Evolutionary conservation across 1,284 basidiomycete species (phyloP).

Genomic region (Cutaneotrichosporon mucoides): DNA sequence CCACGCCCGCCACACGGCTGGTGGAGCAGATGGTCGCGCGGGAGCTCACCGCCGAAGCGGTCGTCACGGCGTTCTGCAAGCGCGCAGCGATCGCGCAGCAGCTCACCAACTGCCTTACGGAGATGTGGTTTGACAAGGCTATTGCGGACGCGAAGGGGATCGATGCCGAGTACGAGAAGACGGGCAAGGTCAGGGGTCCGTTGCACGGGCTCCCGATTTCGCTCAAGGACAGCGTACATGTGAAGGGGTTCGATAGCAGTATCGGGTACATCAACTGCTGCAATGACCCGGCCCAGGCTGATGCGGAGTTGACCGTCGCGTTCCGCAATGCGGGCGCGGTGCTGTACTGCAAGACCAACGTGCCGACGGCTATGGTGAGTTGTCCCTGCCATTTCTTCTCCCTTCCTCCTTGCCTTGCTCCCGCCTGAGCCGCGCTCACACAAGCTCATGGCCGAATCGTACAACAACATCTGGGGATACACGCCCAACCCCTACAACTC

Average conservation of each 20-base stretch:
- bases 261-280: slow-evolving; percentile 4
- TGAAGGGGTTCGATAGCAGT: slow-evolving; percentile 3
- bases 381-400: background rate
- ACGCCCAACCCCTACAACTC: slow-evolving; percentile 48
- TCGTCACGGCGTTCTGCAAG: slow-evolving; percentile 61
- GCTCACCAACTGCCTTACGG: slow-evolving; percentile 52
- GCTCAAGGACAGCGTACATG: slow-evolving; percentile 41
- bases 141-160: slow-evolving; percentile 42
- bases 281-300: slow-evolving; percentile 10
- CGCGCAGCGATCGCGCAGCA: slow-evolving; percentile 76
- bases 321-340: slow-evolving; percentile 23
- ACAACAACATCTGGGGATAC: slow-evolving; percentile 25
- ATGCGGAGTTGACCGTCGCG: slow-evolving; percentile 15
- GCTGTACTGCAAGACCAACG: slow-evolving; percentile 28
- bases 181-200: slow-evolving; percentile 46
- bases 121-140: slow-evolving; percentile 47
- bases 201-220: slow-evolving; percentile 53
- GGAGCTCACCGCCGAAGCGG: slow-evolving; percentile 20
- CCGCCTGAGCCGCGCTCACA: background rate
- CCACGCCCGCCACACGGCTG: slow-evolving; percentile 41
- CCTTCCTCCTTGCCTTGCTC: too few relatives aligned
- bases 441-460: slow-evolving; percentile 27
- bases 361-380: slow-evolving; percentile 12
- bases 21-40: slow-evolving; percentile 22
- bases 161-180: slow-evolving; percentile 44